Base-by-base conservation (phyloP, 208 protist species). In the Crithidia sp. region DNA sequence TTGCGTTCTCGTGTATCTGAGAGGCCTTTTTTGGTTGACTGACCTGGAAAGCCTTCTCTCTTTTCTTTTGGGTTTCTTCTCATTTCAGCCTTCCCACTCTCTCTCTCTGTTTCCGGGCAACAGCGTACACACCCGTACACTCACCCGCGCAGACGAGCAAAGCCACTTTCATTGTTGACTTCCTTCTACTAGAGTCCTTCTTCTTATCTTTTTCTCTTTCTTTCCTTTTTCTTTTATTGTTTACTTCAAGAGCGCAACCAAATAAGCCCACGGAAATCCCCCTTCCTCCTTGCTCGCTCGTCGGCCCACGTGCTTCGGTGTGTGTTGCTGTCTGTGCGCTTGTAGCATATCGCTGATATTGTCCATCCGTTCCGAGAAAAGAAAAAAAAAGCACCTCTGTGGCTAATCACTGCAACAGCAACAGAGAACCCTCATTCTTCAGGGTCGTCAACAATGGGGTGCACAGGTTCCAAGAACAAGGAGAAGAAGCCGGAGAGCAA, bases 381-480 rank as follows among this genome's bases (percentile, higher is more conserved):
- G 62, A 41, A 12, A 13, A 62, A 72, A 52, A 52, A 57, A 81
- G 28, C 28, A 28, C 28, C 0, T 28, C 1, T 28, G 28, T 28
- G 28, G 1, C 28, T 28, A 28, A 2, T 28, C 28, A 28, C 28
- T 28, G 28, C 28, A 28, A 28, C 28, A 28, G 28, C 28, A 28
- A 28, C 28, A 28, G 28, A 28, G 28, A 28, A 28, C 28, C 28
- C 28, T 28, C 28, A 28, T 28, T 28, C 28, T 28, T 28, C 28
- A 28, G 28, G 28, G 28, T 28, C 28, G 28, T 28, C 28, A 52
- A 78, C 56, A 71, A 91, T 88, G 83, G 83, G 86, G 61, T 81
- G 80, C 82, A 60, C 66, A 41, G 76, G 74, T 40, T 88, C 82
- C 16, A 91, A 90, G 76, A 77, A 72, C 61, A 71, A 77, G 61